Base-by-base conservation (phyloP, 805 yeast genomes). In the Candida xiaguanensis region DNA sequence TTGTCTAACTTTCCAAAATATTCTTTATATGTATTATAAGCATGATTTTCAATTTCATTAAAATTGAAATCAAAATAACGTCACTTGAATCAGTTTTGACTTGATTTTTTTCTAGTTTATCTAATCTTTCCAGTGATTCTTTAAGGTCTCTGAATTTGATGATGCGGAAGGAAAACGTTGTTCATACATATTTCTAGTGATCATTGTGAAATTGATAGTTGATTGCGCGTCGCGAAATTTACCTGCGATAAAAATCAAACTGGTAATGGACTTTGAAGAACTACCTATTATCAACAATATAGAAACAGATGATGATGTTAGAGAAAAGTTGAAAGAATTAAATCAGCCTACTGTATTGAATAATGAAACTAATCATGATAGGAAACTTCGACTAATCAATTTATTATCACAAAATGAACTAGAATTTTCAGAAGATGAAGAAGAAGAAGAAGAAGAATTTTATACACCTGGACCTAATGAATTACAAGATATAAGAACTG, bases 391-490 rank as follows among this genome's bases (percentile, higher is more conserved):
- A 34, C 60, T 88, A 34, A 23, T 22, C 8, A 36, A 22, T 30
- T 5, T 20, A 5, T 17, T 24, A 17, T 15, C 18, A 17, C 3
- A 5, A 30, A 39, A 3, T 22, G 51, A 52, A 14, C 49, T 46
- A 20, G 42, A 31, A 6, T 51, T 44, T 15, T 49, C 40, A 27
- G 50, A 46, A 3, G 61, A 43, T 2, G 59, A 47, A 2, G 61
- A 50, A 1, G 80, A 70, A 1, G 82, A 78, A 8, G 82, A 85
- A 11, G 95, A 82, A 36, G 95, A 88, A 43, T 89, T 84, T 52
- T 88, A 79, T 52, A 88, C 96, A 0, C 95, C 95, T 0, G 96
- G 95, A 0, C 59, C 74, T 0, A 63, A 61, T 3, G 75, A 68
- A 5, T 58, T 90, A 8, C 60, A 71, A 6, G 61, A 67, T 1